Evolutionary conservation across 2,329 filamentous ascomycete genomes (phyloP).

Genomic region (Verticillium tricorpus): DNA sequence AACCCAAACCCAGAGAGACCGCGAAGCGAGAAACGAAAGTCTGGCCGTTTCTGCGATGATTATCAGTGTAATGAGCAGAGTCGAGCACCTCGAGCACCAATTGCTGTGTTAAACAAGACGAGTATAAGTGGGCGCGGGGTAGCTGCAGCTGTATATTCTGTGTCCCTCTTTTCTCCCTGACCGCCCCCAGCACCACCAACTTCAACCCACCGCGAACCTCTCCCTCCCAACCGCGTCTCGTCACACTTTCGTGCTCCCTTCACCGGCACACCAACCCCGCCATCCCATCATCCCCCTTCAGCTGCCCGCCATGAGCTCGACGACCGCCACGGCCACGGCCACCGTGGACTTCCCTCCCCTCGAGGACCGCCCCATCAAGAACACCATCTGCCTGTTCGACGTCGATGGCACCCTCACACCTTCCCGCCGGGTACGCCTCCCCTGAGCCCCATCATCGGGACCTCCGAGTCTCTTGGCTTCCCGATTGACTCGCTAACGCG

Average conservation of each 20-base stretch:
- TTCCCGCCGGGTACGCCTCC: conserved; percentile 61
- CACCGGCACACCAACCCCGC: neutral
- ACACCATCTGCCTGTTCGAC: conserved; percentile 94
- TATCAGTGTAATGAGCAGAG: too few species aligned
- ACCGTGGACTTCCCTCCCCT: conserved; percentile 63
- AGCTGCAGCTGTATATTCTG: neutral
- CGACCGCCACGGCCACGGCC: conserved; percentile 17
- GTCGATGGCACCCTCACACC: conserved; percentile 90
- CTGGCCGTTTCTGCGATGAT: too few species aligned
- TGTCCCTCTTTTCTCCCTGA: conserved; percentile 1
- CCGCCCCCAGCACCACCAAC: conserved; percentile 4
- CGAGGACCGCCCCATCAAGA: conserved; percentile 78
- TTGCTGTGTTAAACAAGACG: neutral
- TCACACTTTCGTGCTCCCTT: neutral
- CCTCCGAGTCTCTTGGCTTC: conserved; percentile 12
- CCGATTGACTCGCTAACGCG: neutral
- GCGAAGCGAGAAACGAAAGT: too few species aligned
- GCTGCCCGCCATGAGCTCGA: conserved; percentile 1
- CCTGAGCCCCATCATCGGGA: neutral
- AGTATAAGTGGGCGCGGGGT: conserved; percentile 3
- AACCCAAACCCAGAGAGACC: neutral
- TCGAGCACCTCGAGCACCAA: too few species aligned
- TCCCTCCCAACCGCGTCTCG: neutral
- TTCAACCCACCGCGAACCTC: neutral
- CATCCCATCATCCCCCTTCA: neutral